phyloP scores from a whole-genome alignment of 2,329 filamentous ascomycete genomes.

The Hypoxylon rubiginosum region DNA sequence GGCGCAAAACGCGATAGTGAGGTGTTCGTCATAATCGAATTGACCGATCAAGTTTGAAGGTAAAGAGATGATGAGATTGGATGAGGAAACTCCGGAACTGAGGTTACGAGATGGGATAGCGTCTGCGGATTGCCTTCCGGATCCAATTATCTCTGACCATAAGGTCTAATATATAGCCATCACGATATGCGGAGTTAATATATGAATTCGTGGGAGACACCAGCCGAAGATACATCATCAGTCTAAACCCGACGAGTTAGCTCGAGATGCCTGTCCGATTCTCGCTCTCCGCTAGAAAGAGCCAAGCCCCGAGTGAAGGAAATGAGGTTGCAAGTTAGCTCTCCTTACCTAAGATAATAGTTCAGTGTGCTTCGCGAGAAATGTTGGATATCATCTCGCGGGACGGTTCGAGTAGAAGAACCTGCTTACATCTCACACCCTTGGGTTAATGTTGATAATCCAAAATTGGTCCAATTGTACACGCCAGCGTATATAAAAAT shows the following conservation, averaged over 20 bases:
- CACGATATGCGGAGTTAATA: not conserved
- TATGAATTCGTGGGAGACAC: not conserved
- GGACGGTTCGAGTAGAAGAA: not conserved
- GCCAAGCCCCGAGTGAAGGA: not conserved
- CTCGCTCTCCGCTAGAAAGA: not conserved
- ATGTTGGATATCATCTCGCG: not conserved
- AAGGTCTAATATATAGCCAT: no score
- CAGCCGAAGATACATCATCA: not conserved
- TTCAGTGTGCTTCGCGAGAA: not conserved
- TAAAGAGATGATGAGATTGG: not conserved
- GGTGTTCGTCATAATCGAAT: not conserved
- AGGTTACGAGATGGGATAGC: not conserved
- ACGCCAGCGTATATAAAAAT: not conserved
- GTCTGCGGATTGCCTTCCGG: not conserved
- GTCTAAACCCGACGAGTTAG: not conserved
- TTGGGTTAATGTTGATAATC: no score
- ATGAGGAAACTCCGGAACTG: not conserved
- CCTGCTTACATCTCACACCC: not conserved
- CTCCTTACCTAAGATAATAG: not conserved
- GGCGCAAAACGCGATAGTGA: not conserved
- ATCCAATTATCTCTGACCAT: not conserved
- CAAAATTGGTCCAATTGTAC: not conserved
- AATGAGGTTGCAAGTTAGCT: not conserved
- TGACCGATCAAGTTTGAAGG: not conserved
- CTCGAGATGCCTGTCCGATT: not conserved